Evolutionary conservation across 2,329 filamentous ascomycete genomes (phyloP).

Genomic region (Dactylellina sp.): DNA sequence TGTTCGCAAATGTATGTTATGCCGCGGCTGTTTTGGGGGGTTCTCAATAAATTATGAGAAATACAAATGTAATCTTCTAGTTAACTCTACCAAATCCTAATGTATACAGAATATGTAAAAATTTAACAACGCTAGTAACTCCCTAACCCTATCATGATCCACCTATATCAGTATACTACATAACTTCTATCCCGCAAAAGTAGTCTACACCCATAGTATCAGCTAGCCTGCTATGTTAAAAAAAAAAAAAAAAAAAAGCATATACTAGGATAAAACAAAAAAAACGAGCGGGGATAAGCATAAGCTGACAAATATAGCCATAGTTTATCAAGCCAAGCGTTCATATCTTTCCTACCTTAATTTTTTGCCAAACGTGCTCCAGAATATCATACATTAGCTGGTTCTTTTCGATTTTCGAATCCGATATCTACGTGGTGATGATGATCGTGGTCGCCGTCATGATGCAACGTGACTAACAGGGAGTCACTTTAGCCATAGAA

Average conservation of each 20-base stretch:
- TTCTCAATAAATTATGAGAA: too few relatives aligned
- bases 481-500: conserved; percentile 9
- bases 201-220: background rate
- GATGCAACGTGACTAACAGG: conserved; percentile 87
- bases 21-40: too few relatives aligned
- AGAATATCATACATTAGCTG: conserved; percentile 11
- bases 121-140: conserved; percentile 14
- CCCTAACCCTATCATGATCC: conserved; percentile 21
- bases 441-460: conserved; percentile 79
- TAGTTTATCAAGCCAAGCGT: too few relatives aligned
- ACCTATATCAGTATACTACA: conserved; percentile 1
- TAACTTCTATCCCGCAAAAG: background rate
- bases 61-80: too few relatives aligned
- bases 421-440: conserved; percentile 52
- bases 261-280: background rate
- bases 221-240: background rate
- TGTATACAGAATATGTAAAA: background rate
- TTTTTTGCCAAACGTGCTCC: too few relatives aligned
- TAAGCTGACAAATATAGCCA: too few relatives aligned
- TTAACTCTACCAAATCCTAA: background rate
- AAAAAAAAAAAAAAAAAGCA: background rate
- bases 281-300: too few relatives aligned
- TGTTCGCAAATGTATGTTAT: too few relatives aligned
- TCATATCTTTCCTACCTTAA: too few relatives aligned
- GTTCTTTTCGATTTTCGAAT: conserved; percentile 16